A percentile compares a stretch with the other conserved stretches of the same genome.
phyloP scores from a whole-genome alignment of 169 alveolate genomes.

The Perkinsus chesapeaki region DNA sequence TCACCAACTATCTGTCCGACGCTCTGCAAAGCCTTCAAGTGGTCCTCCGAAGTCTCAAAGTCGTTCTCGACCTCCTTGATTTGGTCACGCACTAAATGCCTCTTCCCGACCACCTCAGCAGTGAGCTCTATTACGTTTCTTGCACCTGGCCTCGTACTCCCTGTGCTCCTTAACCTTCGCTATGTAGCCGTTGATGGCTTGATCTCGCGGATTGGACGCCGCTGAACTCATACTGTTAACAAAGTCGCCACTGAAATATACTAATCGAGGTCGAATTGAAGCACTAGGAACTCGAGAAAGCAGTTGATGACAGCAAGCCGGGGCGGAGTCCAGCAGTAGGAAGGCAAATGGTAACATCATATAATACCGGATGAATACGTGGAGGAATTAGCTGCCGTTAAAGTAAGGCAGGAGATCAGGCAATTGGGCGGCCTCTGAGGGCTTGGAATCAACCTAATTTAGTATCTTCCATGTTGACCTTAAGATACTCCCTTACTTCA shows the following conservation, averaged over 20 bases:
- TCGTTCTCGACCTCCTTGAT: constrained; percentile 59
- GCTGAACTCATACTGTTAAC: not conserved
- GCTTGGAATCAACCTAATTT: no score
- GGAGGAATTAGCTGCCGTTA: not conserved
- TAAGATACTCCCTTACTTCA: no score
- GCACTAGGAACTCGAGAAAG: not conserved
- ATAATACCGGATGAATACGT: not conserved
- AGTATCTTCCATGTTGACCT: no score
- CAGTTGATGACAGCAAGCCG: no score
- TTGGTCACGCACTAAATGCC: constrained; percentile 19
- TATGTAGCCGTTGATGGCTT: constrained; percentile 39
- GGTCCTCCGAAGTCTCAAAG: constrained; percentile 90
- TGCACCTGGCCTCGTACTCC: constrained; percentile 38
- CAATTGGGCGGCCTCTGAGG: not conserved
- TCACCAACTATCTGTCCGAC: constrained; percentile 98
- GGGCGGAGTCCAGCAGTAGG: no score
- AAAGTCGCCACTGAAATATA: not conserved
- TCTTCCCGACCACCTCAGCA: not conserved
- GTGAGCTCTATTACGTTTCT: constrained; percentile 29
- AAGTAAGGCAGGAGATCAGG: not conserved
- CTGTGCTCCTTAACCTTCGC: constrained; percentile 47
- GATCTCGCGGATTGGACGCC: constrained; percentile 3
- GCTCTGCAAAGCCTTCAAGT: constrained; percentile 90
- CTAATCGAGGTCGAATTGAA: not conserved
- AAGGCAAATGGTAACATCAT: no score